phyloP scores from a whole-genome alignment of 495 filamentous ascomycete genomes.

The Staphylotrichum longicolle region DNA sequence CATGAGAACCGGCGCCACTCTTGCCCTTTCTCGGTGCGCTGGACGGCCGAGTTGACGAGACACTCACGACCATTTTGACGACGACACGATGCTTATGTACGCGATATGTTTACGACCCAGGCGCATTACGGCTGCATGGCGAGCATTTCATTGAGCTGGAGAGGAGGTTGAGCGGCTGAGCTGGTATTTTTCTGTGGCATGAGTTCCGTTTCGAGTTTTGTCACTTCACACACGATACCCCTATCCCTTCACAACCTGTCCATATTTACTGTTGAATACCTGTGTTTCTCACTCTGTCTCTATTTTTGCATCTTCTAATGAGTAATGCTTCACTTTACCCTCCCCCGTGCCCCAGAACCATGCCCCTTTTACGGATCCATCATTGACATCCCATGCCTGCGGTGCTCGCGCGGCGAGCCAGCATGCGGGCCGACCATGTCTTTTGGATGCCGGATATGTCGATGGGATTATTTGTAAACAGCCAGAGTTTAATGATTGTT shows the following conservation, averaged over 20 bases:
- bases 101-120: conserved; percentile 4
- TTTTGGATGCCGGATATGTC: no score
- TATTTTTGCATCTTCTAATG: no score
- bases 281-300: no score
- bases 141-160: background rate
- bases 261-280: background rate
- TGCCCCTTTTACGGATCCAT: no score
- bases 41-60: conserved; percentile 1
- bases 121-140: background rate
- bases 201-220: conserved; percentile 14
- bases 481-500: background rate
- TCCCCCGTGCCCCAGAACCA: background rate
- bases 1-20: conserved; percentile 12
- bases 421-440: no score
- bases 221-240: conserved; percentile 43
- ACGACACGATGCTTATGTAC: conserved; percentile 8
- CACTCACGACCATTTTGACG: background rate
- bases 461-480: no score
- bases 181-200: background rate
- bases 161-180: conserved; percentile 13
- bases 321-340: background rate
- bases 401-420: no score
- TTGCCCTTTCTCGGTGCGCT: conserved; percentile 8
- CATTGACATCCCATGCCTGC: no score
- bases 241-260: conserved; percentile 15